Percentiles rank a stretch among this genome's conserved stretches.
Conservation (phyloP, 108 stramenopile species). For the Cyclotella cryptica region DNA sequence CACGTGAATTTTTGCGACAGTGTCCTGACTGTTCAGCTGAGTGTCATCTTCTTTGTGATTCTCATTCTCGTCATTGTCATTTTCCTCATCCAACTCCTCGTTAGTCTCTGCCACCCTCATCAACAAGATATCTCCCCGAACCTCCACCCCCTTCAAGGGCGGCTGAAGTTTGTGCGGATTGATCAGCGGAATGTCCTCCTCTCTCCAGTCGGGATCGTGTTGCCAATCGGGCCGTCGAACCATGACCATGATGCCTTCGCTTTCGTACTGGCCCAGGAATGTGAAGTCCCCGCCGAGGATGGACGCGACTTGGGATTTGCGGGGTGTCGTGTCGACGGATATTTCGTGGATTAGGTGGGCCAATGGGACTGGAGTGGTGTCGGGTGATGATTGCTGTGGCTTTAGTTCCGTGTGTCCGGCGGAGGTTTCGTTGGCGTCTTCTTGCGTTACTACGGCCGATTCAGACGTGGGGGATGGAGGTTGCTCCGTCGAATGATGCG, state of each 20-base stretch:
- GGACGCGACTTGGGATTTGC: constrained; percentile 64
- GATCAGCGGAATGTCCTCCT: constrained; percentile 42
- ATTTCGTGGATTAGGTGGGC: constrained; percentile 68
- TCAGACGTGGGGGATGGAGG: not conserved
- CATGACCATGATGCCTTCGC: constrained; percentile 85
- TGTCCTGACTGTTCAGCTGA: not conserved
- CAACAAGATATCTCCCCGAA: constrained; percentile 81
- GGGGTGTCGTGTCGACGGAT: constrained; percentile 84
- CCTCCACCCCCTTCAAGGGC: constrained; percentile 68
- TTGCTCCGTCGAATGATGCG: constrained; percentile 8
- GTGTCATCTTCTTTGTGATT: constrained; percentile 20
- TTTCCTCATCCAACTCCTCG: constrained; percentile 60
- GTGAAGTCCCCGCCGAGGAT: constrained; percentile 82
- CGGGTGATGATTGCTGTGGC: not conserved
- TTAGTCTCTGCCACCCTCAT: constrained; percentile 79
- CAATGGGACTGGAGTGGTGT: constrained; percentile 23
- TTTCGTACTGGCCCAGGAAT: constrained; percentile 88
- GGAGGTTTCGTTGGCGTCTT: constrained; percentile 1
- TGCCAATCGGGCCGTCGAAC: constrained; percentile 58
- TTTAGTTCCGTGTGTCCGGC: not conserved
- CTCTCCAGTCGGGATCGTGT: constrained; percentile 21
- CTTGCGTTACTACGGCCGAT: constrained; percentile 11
- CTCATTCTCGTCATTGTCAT: constrained; percentile 47
- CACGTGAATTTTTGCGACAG: constrained; percentile 25
- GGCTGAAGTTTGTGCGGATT: constrained; percentile 86